Evolutionary conservation across 305 asterid species (phyloP).

Genomic region (Caryopteris hybrid): DNA sequence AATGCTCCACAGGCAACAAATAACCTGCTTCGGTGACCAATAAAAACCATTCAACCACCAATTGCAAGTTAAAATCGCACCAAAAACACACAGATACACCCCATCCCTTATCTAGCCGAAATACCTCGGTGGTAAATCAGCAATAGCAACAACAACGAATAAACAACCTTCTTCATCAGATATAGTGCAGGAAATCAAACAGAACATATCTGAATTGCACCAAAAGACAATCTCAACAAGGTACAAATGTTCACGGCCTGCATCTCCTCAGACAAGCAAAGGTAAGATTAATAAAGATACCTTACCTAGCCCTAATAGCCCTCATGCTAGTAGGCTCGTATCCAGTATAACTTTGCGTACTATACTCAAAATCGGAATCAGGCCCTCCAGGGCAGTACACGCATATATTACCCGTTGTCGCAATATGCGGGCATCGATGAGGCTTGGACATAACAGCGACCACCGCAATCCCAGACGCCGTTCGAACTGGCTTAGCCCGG

Average conservation of each 20-base stretch:
- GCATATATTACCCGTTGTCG: constrained; percentile 83
- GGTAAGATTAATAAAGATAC: background rate
- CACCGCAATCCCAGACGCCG: constrained; percentile 96
- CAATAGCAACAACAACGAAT: background rate
- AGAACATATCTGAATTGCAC: background rate
- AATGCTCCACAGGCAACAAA: background rate
- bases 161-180: background rate
- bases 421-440: constrained; percentile 90
- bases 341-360: constrained; percentile 98
- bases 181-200: background rate
- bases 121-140: background rate
- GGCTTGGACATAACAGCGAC: constrained; percentile 99
- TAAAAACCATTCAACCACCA: background rate
- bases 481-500: constrained; percentile 92
- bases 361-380: constrained; percentile 89
- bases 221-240: background rate
- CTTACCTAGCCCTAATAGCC: constrained; percentile 95
- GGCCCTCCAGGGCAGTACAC: constrained; percentile 92
- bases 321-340: constrained; percentile 99
- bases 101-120: no score
- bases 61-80: background rate
- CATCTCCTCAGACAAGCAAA: background rate
- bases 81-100: background rate
- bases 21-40: background rate
- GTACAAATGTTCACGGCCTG: background rate